Conservation (phyloP, 257 asterid species). For the Salvia hispanica region DNA sequence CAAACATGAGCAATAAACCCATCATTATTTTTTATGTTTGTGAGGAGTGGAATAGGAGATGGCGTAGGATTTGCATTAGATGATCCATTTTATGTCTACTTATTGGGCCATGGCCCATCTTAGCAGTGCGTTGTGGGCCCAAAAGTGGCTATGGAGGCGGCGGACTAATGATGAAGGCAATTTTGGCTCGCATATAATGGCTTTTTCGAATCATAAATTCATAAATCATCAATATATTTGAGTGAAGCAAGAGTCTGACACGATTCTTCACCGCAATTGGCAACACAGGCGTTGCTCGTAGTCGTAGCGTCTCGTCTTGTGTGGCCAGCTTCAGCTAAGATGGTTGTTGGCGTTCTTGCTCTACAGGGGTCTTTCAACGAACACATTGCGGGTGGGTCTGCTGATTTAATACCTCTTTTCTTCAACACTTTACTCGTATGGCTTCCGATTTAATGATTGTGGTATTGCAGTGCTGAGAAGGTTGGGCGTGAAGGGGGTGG, state of each 20-base stretch:
- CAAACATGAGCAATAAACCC: too few relatives aligned
- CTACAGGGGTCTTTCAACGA: conserved; percentile 98
- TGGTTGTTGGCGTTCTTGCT: conserved; percentile 95
- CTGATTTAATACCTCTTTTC: too few relatives aligned
- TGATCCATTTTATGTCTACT: too few relatives aligned
- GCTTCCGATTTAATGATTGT: not conserved
- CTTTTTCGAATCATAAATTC: not conserved
- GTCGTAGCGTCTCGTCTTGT: not conserved
- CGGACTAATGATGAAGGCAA: too few relatives aligned
- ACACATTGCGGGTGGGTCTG: conserved; percentile 92
- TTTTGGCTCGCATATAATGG: conserved; percentile 1
- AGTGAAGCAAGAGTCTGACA: conserved; percentile 52
- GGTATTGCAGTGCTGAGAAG: conserved; percentile 67
- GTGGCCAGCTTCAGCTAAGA: conserved; percentile 37
- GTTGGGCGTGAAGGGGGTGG: conserved; percentile 89
- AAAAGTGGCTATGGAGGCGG: conserved; percentile 23
- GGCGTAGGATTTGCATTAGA: too few relatives aligned
- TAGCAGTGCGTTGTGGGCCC: conserved; percentile 25
- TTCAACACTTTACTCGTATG: not conserved
- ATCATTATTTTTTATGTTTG: too few relatives aligned
- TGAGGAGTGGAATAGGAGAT: too few relatives aligned
- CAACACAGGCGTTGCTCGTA: not conserved
- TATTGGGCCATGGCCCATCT: conserved; percentile 23
- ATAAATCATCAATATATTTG: conserved; percentile 13
- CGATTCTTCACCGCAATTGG: conserved; percentile 37